phyloP scores from a whole-genome alignment of 2,329 filamentous ascomycete genomes.

The Colletotrichum scovillei region DNA sequence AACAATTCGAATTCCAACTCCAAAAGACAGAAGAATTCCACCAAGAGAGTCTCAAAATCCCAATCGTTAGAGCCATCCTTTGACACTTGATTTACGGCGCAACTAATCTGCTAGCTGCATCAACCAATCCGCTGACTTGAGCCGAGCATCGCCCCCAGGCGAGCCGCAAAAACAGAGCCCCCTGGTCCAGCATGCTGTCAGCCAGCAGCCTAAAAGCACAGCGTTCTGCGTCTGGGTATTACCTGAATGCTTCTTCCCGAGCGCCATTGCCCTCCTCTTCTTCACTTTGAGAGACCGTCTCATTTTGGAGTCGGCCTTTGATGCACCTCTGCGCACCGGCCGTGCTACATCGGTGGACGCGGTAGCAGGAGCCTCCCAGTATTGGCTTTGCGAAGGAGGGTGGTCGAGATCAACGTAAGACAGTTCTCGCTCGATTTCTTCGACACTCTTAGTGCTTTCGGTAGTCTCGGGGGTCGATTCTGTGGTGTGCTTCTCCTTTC shows the following conservation, averaged over 20 bases:
- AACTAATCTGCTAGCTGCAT: neutral
- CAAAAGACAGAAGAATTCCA: neutral
- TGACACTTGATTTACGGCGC: neutral
- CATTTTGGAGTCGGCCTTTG: neutral
- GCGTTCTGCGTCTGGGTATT: neutral
- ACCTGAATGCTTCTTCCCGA: neutral
- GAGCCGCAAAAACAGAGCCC: neutral
- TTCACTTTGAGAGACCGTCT: neutral
- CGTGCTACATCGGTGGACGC: neutral
- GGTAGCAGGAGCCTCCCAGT: neutral
- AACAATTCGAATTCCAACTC: neutral
- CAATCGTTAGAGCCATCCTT: neutral
- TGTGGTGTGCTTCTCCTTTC: neutral
- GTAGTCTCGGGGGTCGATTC: neutral
- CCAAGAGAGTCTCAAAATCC: neutral
- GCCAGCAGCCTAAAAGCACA: neutral
- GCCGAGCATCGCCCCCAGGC: neutral
- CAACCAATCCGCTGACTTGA: neutral
- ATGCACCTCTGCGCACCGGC: neutral
- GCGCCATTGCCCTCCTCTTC: neutral
- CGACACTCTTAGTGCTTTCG: neutral
- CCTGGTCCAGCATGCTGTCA: neutral
- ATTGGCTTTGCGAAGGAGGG: neutral
- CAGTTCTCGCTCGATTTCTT: neutral
- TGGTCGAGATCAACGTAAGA: neutral